Evolutionary conservation across 75 land plant genomes (phyloP), one percentile per base, ranked within the genome.

Genomic region (Ceratopteris richardii): DNA sequence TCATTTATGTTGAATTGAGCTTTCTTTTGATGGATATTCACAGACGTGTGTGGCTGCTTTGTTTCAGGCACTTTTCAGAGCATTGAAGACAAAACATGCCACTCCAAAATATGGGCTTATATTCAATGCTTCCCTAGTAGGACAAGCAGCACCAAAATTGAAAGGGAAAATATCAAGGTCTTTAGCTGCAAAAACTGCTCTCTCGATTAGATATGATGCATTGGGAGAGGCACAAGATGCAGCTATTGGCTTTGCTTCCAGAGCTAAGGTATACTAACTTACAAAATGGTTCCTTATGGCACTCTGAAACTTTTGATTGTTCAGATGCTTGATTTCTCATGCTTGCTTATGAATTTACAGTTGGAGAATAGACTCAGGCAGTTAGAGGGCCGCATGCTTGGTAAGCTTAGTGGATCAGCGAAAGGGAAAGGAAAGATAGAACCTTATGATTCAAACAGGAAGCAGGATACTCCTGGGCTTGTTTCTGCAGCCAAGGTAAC

Each of bases 21-120:
- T 2, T n/a, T n/a, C n/a, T n/a, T n/a, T n/a, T n/a, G n/a, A 28
- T 2, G 33, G 0, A 19, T 52, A 0, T 51, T 51, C 22, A n/a
- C n/a, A n/a, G n/a, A n/a, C n/a, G n/a, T n/a, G n/a, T 33, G 37
- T 33, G 37, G 37, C 7, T 33, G 37, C 9, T 33, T 44, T 46
- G 31, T 31, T 20, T 27, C 66, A 83, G 89, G 98, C 96, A 11
- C 77, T 94, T 11, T 94, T 89, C 58, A 80, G 98, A 73, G 96
- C 98, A 51, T 74, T 94, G 66, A 94, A 94, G 71, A 86, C 98
- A 47, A 94, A 94, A 62, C 90, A 94, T 50, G 70, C 86, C 12
- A 94, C 98, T 29, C 98, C 98, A 36, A 89, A 94, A 64, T 94
- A 94, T 76, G 98, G 98, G 24, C 82, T 94, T n/a, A 85, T 94